Base-by-base conservation (phyloP, 2,329 filamentous ascomycete species). In the Reticulascus tulasneorum region DNA sequence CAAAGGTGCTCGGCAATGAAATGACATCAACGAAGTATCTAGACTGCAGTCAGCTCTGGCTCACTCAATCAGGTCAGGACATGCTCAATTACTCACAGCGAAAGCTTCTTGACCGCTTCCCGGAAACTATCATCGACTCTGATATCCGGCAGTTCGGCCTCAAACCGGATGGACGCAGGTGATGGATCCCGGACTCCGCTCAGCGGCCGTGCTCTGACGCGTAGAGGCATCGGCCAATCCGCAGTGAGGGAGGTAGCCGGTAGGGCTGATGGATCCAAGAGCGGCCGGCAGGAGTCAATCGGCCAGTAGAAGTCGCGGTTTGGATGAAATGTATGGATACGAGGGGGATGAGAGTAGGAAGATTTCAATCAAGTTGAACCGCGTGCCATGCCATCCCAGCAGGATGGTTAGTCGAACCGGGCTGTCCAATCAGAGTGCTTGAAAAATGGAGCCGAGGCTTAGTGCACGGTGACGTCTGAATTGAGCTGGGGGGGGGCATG, bases 1-100 rank as follows among this genome's bases (percentile, higher is more conserved):
- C 84, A 60, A 87, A 88, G 11, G 77, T 82, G 52, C 77, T 76
- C 12, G 84, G 82, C 29, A 80, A 62, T 33, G 73, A 69, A 37
- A 88, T 70, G 16, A 75, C 75, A 39, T 80, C 74, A 39, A 72
- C 66, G 43, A 86, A 73, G 54, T 76, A 84, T 35, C 79, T 84
- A 29, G 10, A 29, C 19, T 12, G n/a, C 32, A 53, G 39, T 23
- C 8, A 17, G 13, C 20, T 9, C 12, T 15, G 17, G 19, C 23
- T 29, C 30, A 27, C 15, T 13, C 30, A 20, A 23, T 10, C 4
- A 27, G 23, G 35, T 12, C 15, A 9, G 23, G 29, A 27, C 18
- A 34, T 36, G 11, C 17, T 20, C 17, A 21, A 29, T 17, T 18
- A 51, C 71, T 42, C 57, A 83, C 78, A 68, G 54, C 2, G 80